These are phyloP conservation scores for Spergularia marina DNA, from an alignment of 148 eudicot genomes.

Conservation along the genomic window DNA sequence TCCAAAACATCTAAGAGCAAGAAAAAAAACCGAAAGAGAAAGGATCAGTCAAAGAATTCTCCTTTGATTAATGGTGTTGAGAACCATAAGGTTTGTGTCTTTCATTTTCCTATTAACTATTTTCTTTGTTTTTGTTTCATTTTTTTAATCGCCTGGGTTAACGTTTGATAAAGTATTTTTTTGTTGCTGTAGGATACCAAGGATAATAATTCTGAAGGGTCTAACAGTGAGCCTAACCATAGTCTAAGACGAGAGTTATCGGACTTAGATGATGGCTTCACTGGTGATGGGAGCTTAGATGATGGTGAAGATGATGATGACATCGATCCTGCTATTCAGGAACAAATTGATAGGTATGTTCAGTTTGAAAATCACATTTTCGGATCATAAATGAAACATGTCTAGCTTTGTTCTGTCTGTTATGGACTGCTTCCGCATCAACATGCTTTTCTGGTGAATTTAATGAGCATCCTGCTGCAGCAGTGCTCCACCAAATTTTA, in stretches of 20 bases:
- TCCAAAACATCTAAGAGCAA: conserved; percentile 54
- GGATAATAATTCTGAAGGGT: conserved; percentile 32
- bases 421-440: not conserved
- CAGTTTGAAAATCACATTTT: conserved; percentile 12
- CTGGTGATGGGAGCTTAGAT: conserved; percentile 51
- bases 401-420: not conserved
- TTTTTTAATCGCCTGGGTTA: not conserved
- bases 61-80: conserved; percentile 35
- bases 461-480: too few species aligned
- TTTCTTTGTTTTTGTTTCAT: not conserved
- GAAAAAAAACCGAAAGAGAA: conserved; percentile 77
- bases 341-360: conserved; percentile 74
- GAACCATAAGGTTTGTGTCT: conserved; percentile 38
- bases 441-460: too few species aligned
- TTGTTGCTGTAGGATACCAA: conserved; percentile 43
- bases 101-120: not conserved
- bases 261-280: conserved; percentile 39
- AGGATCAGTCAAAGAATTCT: conserved; percentile 61
- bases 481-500: too few species aligned
- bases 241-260: conserved; percentile 40
- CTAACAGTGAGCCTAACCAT: conserved; percentile 26
- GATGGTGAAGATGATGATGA: conserved; percentile 55
- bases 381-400: not conserved
- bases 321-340: conserved; percentile 75
- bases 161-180: not conserved